Evolutionary conservation across 345 rosid species (phyloP).

Genomic region (Chamaenerion angustifolium): DNA sequence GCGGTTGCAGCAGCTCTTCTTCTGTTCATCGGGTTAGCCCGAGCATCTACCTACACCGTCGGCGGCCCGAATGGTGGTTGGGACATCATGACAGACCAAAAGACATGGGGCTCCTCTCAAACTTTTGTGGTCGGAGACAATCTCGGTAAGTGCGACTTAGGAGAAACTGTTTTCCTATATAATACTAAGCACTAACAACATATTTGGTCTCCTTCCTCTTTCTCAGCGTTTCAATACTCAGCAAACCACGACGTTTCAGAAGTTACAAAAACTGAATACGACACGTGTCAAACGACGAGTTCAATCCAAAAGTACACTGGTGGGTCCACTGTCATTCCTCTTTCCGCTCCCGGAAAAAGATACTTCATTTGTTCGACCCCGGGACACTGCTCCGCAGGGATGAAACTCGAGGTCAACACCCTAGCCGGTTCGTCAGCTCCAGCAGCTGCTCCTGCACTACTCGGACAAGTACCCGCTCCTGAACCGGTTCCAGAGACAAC

Average conservation of each 20-base stretch:
- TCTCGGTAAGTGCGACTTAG: conserved; percentile 4
- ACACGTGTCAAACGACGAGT: conserved; percentile 9
- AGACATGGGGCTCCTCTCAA: conserved; percentile 11
- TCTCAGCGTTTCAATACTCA: conserved; percentile 11
- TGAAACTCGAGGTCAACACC: conserved; percentile 12
- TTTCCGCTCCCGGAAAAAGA: conserved; percentile 12
- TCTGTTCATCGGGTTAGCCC: conserved; percentile 2
- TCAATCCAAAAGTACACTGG: conserved; percentile 7
- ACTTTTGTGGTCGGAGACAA: conserved; percentile 10
- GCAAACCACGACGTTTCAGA: conserved; percentile 11
- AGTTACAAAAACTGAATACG: conserved; percentile 12
- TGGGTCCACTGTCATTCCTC: conserved; percentile 9
- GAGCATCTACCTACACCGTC: conserved; percentile 9
- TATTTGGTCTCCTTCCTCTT: background rate
- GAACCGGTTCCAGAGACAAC: background rate
- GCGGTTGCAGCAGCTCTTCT: background rate
- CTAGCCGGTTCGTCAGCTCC: conserved; percentile 2
- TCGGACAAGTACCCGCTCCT: background rate
- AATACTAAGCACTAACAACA: background rate
- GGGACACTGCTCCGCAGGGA: conserved; percentile 14
- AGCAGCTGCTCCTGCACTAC: no score
- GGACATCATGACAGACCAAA: conserved; percentile 7
- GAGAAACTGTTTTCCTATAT: background rate
- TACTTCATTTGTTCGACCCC: conserved; percentile 13
- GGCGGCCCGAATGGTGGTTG: conserved; percentile 14